These are phyloP conservation scores for Didymella segeticola DNA, from an alignment of 2,329 filamentous ascomycete genomes.

Conservation along the genomic window DNA sequence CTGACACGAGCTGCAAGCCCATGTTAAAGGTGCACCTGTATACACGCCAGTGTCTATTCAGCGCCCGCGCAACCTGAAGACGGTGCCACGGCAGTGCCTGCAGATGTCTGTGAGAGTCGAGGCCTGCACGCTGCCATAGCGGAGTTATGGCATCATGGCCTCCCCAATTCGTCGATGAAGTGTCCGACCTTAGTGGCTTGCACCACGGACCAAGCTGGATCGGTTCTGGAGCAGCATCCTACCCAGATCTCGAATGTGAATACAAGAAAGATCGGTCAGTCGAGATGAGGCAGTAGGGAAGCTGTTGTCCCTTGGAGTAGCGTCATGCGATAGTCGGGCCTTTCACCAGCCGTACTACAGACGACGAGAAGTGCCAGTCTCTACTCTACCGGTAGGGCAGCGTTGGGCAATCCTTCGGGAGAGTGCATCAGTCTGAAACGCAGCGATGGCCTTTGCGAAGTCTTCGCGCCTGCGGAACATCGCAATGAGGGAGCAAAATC, in stretches of 20 bases:
- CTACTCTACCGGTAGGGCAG: not conserved
- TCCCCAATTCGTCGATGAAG: not conserved
- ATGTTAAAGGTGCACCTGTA: conserved; percentile 10
- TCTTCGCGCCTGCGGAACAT: conserved; percentile 3
- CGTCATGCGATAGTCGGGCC: conserved; percentile 3
- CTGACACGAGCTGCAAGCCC: conserved; percentile 18
- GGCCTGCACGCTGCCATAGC: not conserved
- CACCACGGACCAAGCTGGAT: conserved; percentile 4
- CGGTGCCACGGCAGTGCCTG: conserved; percentile 11
- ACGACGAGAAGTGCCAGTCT: conserved; percentile 3
- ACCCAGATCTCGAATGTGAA: conserved; percentile 2
- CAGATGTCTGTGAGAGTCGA: conserved; percentile 6
- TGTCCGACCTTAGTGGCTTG: conserved; percentile 8
- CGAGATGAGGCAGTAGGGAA: not conserved
- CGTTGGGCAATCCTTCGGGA: not conserved
- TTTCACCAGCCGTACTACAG: conserved; percentile 8
- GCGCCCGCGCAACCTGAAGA: conserved; percentile 1
- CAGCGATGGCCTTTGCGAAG: not conserved
- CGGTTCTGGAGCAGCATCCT: not conserved
- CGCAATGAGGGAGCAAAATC: not conserved
- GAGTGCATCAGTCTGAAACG: conserved; percentile 4
- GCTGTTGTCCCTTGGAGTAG: conserved; percentile 1
- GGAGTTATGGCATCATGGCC: conserved; percentile 4
- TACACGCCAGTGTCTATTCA: conserved; percentile 11
- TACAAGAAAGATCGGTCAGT: conserved; percentile 6